Conservation (phyloP, 306 rosid genomes). For the Vicia sativa region DNA sequence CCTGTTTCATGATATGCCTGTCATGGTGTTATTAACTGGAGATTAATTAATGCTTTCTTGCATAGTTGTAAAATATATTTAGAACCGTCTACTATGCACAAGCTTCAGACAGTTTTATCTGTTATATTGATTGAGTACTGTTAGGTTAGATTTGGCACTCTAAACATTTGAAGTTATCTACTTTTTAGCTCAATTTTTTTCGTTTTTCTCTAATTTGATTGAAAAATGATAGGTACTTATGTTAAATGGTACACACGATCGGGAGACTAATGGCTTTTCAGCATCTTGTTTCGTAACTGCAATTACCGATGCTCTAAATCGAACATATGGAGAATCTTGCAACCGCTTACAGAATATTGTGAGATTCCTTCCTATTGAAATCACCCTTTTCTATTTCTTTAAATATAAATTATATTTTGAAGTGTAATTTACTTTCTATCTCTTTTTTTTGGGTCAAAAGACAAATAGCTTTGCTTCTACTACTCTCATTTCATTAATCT, state of each 20-base stretch:
- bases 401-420: too few relatives aligned
- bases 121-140: conserved; percentile 22
- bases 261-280: conserved; percentile 80
- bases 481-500: not conserved
- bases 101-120: conserved; percentile 14
- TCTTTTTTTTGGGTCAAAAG: too few relatives aligned
- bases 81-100: conserved; percentile 10
- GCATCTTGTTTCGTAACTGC: conserved; percentile 86
- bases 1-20: conserved; percentile 27
- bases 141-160: conserved; percentile 23
- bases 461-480: not conserved
- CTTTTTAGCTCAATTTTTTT: conserved; percentile 14
- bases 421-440: too few relatives aligned
- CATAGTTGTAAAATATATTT: not conserved
- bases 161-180: conserved; percentile 23
- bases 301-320: conserved; percentile 84
- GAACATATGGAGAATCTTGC: conserved; percentile 69
- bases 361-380: conserved; percentile 37
- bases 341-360: conserved; percentile 67
- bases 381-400: not conserved
- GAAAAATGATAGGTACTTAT: conserved; percentile 61
- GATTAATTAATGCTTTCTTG: conserved; percentile 27
- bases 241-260: conserved; percentile 77
- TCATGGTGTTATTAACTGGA: conserved; percentile 21
- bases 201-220: conserved; percentile 24